A percentile compares a stretch with the other conserved stretches of the same genome.
Evolutionary conservation across 2,329 filamentous ascomycete species (phyloP).

Genomic region (Penicillium sclerotiorum): DNA sequence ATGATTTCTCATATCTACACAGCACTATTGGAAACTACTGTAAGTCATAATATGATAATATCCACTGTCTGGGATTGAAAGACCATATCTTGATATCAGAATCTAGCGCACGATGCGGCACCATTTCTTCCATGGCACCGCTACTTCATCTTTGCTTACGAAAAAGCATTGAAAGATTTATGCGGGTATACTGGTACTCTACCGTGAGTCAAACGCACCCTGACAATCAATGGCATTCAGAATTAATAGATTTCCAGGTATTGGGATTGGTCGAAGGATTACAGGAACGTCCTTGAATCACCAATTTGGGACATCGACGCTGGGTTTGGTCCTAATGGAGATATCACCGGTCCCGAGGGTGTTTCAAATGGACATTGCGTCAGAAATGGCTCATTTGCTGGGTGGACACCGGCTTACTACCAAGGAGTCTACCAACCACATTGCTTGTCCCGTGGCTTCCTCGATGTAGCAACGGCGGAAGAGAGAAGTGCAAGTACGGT

Average conservation of each 20-base stretch:
- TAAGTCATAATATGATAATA: neutral
- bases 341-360: neutral
- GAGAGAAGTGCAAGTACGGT: neutral
- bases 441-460: neutral
- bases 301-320: neutral
- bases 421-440: neutral
- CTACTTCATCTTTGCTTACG: constrained; percentile 1
- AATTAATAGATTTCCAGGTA: neutral
- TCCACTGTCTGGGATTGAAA: neutral
- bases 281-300: neutral
- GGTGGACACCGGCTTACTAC: neutral
- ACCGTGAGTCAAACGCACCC: neutral
- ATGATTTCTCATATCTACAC: neutral
- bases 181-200: neutral
- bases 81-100: neutral
- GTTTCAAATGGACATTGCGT: constrained; percentile 1
- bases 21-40: neutral
- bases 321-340: neutral
- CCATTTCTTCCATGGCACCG: constrained; percentile 5
- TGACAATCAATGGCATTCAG: neutral
- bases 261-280: constrained; percentile 4
- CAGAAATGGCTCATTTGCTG: neutral
- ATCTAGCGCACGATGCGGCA: constrained; percentile 1
- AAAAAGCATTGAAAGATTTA: constrained; percentile 1
- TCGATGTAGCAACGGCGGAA: neutral